Percentiles rank a stretch among this genome's conserved stretches.
Conservation (phyloP, 257 asterid species). For the Plantago major region DNA sequence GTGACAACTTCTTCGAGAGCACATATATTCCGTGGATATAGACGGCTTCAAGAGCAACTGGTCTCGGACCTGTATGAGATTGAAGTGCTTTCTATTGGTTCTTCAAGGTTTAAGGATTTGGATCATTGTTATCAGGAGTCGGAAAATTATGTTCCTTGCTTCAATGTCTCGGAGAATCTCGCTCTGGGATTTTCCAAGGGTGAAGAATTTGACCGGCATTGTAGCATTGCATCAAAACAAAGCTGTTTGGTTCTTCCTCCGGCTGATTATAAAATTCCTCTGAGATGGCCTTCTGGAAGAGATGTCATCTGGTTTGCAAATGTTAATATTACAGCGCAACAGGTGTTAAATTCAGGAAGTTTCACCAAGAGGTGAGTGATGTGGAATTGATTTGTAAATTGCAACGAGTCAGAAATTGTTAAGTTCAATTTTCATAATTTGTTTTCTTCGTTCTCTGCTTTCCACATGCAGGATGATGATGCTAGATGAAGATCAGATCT, state of each 20-base stretch:
- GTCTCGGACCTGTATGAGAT: conserved; percentile 80
- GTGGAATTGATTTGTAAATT: conserved; percentile 3
- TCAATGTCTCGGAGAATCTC: conserved; percentile 73
- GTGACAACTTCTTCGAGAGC: conserved; percentile 72
- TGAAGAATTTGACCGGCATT: conserved; percentile 63
- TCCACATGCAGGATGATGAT: conserved; percentile 80
- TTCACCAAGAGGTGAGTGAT: conserved; percentile 77
- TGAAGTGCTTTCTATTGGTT: conserved; percentile 78
- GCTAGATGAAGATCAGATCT: conserved; percentile 97
- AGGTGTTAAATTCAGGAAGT: conserved; percentile 92
- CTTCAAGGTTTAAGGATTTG: conserved; percentile 59
- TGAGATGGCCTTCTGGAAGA: conserved; percentile 92
- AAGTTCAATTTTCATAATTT: background rate
- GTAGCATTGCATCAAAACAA: conserved; percentile 49
- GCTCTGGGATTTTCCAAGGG: conserved; percentile 65
- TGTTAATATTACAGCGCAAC: conserved; percentile 96
- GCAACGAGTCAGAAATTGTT: conserved; percentile 6
- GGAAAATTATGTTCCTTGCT: conserved; percentile 86
- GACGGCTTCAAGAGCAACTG: conserved; percentile 82
- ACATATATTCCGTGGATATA: conserved; percentile 66
- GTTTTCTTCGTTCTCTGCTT: conserved; percentile 8
- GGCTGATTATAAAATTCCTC: conserved; percentile 72
- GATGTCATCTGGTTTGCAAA: conserved; percentile 98
- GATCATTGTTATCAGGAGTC: conserved; percentile 72
- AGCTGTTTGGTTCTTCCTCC: conserved; percentile 89